Base-by-base conservation (phyloP, 2,329 filamentous ascomycete species). In the Herpotrichia juniperi region DNA sequence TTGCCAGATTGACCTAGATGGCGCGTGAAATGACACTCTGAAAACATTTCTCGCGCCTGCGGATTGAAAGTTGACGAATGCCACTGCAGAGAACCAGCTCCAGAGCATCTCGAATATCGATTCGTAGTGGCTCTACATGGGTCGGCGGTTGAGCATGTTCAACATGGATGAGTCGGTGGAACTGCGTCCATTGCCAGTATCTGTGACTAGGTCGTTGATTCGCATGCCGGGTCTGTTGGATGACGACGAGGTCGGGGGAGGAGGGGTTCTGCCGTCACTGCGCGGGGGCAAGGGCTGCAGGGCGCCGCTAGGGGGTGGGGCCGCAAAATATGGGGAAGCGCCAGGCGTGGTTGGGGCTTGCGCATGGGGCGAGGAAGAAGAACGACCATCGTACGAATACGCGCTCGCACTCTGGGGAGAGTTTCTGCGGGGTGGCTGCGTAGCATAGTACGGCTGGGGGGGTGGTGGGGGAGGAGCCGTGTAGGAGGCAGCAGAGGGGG, bases 101-200 rank as follows among this genome's bases (percentile, higher is more conserved):
- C 53, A 56, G 59, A 64, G 58, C 61, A 42, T 48, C 40, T 45
- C 51, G 54, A 56, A 30, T 19, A 17, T 25, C 30, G 30, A 17
- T 5, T 6, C n/a, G 11, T 17, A 32, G 37, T 30, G 31, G 24
- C 25, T 58, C 59, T 70, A 72, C 67, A 72, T 69, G 51, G 68
- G 69, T 54, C 72, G 68, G 52, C 71, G 68, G 52, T 75, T 75
- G 46, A 76, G 68, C 64, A 73, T 72, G 59, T 73, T 75, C 42
- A 77, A 69, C 75, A 77, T 77, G 51, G 71, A 69, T 37, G 71
- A 74, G 58, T 77, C 75, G 51, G 74, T 75, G 31, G 72, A 71
- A 62, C 72, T 77, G 58, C 75, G 64, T 50, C 63, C 64, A 31
- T 65, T 64, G 25, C 68, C 68, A 48, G 63, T 73, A 51, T 72